Evolutionary conservation across 805 yeast species (phyloP), one percentile per base, ranked within the genome.

Genomic region (Lachancea mirantina): DNA sequence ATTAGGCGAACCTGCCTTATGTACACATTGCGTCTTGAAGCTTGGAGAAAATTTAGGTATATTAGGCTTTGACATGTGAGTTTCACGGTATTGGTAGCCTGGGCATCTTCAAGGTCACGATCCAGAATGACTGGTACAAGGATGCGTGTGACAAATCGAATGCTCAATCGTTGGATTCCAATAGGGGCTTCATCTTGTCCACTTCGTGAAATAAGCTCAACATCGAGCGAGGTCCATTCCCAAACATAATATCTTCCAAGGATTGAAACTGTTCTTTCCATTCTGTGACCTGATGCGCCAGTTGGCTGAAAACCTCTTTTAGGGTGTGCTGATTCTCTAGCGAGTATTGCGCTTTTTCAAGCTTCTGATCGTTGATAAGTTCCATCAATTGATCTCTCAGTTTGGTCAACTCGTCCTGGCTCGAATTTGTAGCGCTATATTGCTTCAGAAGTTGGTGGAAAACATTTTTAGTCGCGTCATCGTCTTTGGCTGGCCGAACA

Each of bases 261-360:
- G 46, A 41, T 16, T 51, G 51, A 47, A 51, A 49, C 26, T 55
- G 52, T 23, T 42, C 46, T 26, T 52, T 45, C 61, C 61, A 56
- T 10, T 41, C 38, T 7, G 45, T 46, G 2, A 52, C 53, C 25
- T 55, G 59, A 30, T 45, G 46, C 11, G 43, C 47, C 17, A 54
- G 24, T 14, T 38, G 38, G 8, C 38, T 26, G 14, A 55, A 29
- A 7, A 31, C 34, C 9, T 41, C 43, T 28, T 53, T 49, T 22
- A 56, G 30, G 3, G 49, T 31, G 27, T 53, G 42, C 26, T 47
- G 50, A 33, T 55, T 55, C 22, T 53, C 56, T n/a, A 56, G 32
- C 8, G 49, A 44, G 21, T 47, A 54, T 29, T 45, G 45, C 3
- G 57, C 61, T 22, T 59, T 48, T 10, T 49, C 47, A 43, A 55